Conservation (phyloP, 176 grass and related monocot genomes). For the Coix lacrymajobi region DNA sequence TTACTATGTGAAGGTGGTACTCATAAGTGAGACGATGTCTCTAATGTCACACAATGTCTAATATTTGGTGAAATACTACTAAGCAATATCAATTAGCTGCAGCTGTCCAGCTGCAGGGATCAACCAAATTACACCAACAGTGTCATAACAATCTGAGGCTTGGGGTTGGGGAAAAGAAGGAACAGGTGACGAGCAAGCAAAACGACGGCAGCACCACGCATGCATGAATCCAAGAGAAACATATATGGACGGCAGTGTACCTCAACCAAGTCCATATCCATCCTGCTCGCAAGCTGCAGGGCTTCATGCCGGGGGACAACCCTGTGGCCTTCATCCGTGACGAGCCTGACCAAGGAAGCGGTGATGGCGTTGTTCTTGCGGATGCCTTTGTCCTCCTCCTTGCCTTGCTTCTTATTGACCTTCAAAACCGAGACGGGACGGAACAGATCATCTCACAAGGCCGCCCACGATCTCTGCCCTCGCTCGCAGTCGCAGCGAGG, state of each 20-base stretch:
- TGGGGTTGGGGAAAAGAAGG: neutral
- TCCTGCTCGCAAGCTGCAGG: slow-evolving; percentile 24
- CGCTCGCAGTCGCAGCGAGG: neutral
- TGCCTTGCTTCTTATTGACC: slow-evolving; percentile 16
- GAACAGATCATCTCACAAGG: neutral
- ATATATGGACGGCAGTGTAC: neutral
- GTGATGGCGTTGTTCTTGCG: slow-evolving; percentile 44
- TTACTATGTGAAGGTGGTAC: neutral
- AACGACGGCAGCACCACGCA: neutral
- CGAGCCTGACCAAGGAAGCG: slow-evolving; percentile 28
- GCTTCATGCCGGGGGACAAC: slow-evolving; percentile 45
- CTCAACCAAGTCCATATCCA: slow-evolving; percentile 43
- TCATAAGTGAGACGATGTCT: neutral
- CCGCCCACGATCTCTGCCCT: neutral
- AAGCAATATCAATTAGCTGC: neutral
- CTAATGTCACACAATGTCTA: neutral
- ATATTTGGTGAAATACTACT: neutral
- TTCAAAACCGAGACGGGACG: neutral
- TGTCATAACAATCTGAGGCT: neutral
- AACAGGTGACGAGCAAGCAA: neutral
- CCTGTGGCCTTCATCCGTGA: slow-evolving; percentile 25
- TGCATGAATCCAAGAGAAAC: neutral
- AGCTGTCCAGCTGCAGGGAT: neutral
- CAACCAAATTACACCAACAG: neutral
- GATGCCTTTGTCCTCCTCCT: neutral